Evolutionary conservation across 23 red algal species (phyloP), one percentile per base, ranked within the genome.

Genomic region (Chondrus crispus): DNA sequence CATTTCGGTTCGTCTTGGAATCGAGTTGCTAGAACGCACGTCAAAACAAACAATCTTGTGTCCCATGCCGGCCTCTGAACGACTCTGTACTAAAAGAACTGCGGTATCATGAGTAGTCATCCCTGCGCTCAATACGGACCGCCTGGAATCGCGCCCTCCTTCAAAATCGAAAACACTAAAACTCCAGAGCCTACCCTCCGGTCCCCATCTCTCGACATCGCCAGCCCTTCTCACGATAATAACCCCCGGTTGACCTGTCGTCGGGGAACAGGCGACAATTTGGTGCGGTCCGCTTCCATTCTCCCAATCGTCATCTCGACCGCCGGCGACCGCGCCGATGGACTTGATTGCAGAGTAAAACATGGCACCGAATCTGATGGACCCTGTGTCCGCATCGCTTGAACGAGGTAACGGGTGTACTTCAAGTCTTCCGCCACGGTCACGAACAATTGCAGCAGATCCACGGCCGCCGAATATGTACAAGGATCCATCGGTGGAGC

Each of bases 341-440:
- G 76, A 64, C 18, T 75, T 52, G 18, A 81, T 82, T 14, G 88
- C 88, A 2, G 88, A 91, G 82, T 82, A 91, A 82, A 91, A 91
- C 47, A 55, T 76, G 45, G 73, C 64, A 49, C 88, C 88, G 40
- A 91, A 91, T 43, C 60, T 66, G 24, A 76, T 3, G 2, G 85
- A 79, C 22, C 57, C 64, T 57, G 68, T 60, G 41, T 78, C 85
- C 13, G 44, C 69, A 1, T 51, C 57, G 5, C 46, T 20, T 47
- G 29, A 8, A 40, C 72, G 46, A 36, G 64, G 44, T 35, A 91
- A 63, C 40, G 88, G 74, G 32, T 62, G 73, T 5, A 82, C 88
- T 44, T 68, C 62, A 14, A 82, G 46, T 38, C 77, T 46, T 13
- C 44, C 77, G 12, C 33, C 88, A 41, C 55, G 41, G n/a, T 74